Percentiles rank a stretch among this genome's conserved stretches.
Conservation (phyloP, 306 rosid genomes). For the Chamaecrista fasciculata region DNA sequence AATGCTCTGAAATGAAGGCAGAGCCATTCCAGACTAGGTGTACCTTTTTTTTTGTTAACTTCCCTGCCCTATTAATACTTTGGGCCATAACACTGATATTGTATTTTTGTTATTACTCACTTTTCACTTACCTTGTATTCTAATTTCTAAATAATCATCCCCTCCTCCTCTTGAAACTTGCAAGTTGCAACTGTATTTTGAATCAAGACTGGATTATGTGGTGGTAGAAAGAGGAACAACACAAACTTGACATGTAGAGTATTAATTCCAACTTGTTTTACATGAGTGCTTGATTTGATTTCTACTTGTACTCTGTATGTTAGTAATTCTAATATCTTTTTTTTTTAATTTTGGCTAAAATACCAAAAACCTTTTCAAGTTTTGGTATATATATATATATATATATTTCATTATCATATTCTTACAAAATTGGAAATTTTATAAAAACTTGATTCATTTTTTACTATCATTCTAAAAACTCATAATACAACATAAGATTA, state of each 20-base stretch:
- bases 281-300: background rate
- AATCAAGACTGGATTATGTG: background rate
- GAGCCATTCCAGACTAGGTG: conserved; percentile 29
- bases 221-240: background rate
- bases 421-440: no score
- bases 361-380: no score
- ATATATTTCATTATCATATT: no score
- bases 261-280: background rate
- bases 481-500: no score
- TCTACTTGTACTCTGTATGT: no score
- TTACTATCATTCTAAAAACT: no score
- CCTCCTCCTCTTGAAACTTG: background rate
- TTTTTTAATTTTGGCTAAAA: no score
- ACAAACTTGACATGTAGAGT: background rate
- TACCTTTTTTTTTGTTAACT: conserved; percentile 8
- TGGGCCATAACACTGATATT: conserved; percentile 18
- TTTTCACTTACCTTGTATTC: background rate
- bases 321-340: no score
- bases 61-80: conserved; percentile 5
- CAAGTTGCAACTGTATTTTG: conserved; percentile 1
- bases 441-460: no score
- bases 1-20: conserved; percentile 25
- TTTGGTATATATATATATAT: no score
- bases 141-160: conserved; percentile 22
- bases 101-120: background rate